Base-by-base conservation (phyloP, 1,284 basidiomycete genomes). In the Pseudozyma thailandica region DNA sequence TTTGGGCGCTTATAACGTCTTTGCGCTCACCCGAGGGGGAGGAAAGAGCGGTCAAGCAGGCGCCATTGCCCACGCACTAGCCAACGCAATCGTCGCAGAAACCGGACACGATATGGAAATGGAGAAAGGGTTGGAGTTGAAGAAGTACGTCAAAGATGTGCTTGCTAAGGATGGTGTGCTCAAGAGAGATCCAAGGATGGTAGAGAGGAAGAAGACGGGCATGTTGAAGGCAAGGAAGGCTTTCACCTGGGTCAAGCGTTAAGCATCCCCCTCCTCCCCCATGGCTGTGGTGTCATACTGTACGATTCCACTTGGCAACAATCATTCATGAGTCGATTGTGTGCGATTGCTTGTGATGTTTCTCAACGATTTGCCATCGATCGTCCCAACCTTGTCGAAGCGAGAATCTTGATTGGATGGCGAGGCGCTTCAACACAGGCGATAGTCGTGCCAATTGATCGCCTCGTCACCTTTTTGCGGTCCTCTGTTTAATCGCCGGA, bases 201-300 rank as follows among this genome's bases (percentile, higher is more conserved):
- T 97, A 28, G 95, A 98, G 86, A 88, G 95, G 75, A 98, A 98
- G 86, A 97, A 98, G 87, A 93, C 95, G 8, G 92, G 92, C 64
- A 84, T 89, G 74, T 89, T 90, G 68, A 97, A 97, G 86, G 92
- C 95, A 65, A 89, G 94, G 83, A 94, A 95, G 86, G 90, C 39
- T 21, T 74, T 73, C 51, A 75, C 75, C 72, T 96, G 94, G 93
- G 93, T 96, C 90, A 96, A 94, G 87, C 92, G 94, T 84, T 96
- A 87, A 71, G 15, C 9, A 45, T 8, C 30, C 7, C 30, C 30
- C 7, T 31, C 15, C 30, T 15, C 15, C 30, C 30, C 30, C 30
- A n/a, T n/a, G n/a, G n/a, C n/a, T n/a, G n/a, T n/a, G n/a, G n/a
- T n/a, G n/a, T n/a, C n/a, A n/a, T n/a, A n/a, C n/a, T n/a, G n/a